Conservation (phyloP, 1,284 basidiomycete genomes). For the Cutaneotrichosporon dermatis region DNA sequence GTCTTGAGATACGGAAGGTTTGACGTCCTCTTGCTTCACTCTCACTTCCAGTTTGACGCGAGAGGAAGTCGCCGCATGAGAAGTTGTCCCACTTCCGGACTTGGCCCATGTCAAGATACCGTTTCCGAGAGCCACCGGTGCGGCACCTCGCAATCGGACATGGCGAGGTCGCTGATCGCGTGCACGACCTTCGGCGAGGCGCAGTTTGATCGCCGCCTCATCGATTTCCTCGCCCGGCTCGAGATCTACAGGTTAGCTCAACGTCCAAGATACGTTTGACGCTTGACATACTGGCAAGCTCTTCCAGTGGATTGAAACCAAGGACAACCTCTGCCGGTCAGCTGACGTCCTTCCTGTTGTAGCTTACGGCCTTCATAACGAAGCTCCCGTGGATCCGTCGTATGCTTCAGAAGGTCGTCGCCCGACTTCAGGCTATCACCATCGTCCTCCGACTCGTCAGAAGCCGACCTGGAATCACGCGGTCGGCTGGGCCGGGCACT, state of each 20-base stretch:
- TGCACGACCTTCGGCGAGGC: background rate
- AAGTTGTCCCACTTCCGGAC: too few relatives aligned
- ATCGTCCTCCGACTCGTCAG: background rate
- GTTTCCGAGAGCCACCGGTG: background rate
- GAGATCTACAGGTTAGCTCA: background rate
- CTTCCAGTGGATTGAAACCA: slow-evolving; percentile 28
- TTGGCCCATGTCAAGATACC: background rate
- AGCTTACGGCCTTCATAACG: slow-evolving; percentile 37
- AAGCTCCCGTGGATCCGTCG: slow-evolving; percentile 2
- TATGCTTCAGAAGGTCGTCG: background rate
- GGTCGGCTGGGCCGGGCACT: background rate
- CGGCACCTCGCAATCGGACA: background rate
- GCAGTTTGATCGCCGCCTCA: background rate
- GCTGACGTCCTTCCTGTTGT: background rate
- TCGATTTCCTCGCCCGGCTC: background rate
- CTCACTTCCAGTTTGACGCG: background rate
- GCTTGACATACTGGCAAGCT: slow-evolving; percentile 22
- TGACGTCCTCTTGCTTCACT: too few relatives aligned
- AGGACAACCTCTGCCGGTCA: slow-evolving; percentile 25
- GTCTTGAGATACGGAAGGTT: background rate
- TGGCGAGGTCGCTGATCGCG: background rate
- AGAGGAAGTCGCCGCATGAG: too few relatives aligned
- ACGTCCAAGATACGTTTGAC: too few relatives aligned
- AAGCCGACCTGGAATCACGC: background rate
- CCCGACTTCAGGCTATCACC: too few relatives aligned